These are phyloP conservation scores for Fraxinus dipetala DNA, from an alignment of 305 asterid species.

Conservation along the genomic window DNA sequence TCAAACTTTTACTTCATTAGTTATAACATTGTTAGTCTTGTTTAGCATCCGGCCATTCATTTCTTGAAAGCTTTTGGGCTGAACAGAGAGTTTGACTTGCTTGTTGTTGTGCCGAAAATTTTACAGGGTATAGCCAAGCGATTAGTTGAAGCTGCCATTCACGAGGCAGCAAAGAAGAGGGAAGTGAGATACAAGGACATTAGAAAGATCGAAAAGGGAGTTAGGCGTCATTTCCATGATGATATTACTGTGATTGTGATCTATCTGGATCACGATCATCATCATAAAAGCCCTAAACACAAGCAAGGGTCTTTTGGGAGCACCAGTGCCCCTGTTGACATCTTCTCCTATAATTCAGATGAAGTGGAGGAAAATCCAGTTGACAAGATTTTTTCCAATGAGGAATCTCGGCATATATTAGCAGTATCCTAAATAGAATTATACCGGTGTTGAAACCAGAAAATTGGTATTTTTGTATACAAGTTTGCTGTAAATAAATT, in stretches of 20 bases:
- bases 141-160: conserved; percentile 71
- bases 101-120: neutral
- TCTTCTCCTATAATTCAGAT: conserved; percentile 55
- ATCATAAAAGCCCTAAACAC: conserved; percentile 27
- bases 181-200: conserved; percentile 77
- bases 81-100: neutral
- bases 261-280: conserved; percentile 66
- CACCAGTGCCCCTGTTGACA: conserved; percentile 65
- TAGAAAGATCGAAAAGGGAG: conserved; percentile 75
- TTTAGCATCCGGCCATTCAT: neutral
- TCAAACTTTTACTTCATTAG: neutral
- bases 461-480: conserved; percentile 18
- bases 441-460: neutral
- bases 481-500: conserved; percentile 33
- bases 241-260: conserved; percentile 82
- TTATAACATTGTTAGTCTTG: neutral
- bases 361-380: conserved; percentile 37
- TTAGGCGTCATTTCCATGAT: conserved; percentile 87
- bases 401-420: conserved; percentile 30
- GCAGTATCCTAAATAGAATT: neutral
- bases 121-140: conserved; percentile 93
- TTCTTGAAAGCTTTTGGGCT: neutral
- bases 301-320: conserved; percentile 41
- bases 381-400: conserved; percentile 38
- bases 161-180: conserved; percentile 87